Base-by-base conservation (phyloP, 306 rosid genomes). In the Hippophae rhamnoides region DNA sequence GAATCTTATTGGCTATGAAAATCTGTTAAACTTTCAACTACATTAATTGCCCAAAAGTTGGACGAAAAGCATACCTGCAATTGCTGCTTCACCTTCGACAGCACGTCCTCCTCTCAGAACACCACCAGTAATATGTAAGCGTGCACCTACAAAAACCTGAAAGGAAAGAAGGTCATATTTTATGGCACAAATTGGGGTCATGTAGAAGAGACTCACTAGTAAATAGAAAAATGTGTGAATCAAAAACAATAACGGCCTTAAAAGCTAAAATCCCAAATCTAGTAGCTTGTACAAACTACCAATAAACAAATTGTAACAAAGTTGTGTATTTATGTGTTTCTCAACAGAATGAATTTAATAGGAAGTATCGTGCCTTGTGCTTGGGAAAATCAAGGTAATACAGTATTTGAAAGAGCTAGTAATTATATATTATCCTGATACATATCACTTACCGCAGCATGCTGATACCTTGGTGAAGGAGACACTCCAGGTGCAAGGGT, bases 401-500 rank as follows among this genome's bases (percentile, higher is more conserved):
- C 7, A 54, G 53, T 25, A 75, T 56, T 56, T 13, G 5, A 48
- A 60, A 70, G 61, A 18, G 23, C 23, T 18, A 18, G 23, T 18
- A 1, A 8, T 49, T n/a, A 54, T 14, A 47, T 13, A 56, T 38
- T 7, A 40, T 3, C 44, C 56, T 9, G 66, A 56, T 51, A 23
- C 54, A 77, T 61, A 58, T 47, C 42, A 86, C 93, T 84, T 86
- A 93, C 99, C 72, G 97, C 95, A 61, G 99, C 97, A 73, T 93
- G 99, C 70, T 93, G 82, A 71, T 93, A 93, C 72, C 99, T 86
- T 53, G 94, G 84, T 58, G 99, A 89, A 56, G 99, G 97, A 72
- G 99, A 93, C 67, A 88, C 99, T 67, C 97, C 99, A 43, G 99
- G 99, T 62, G 99, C 99, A 65, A 84, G 95, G 63, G 97, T 93